phyloP scores from a whole-genome alignment of 228 moss, liverwort and hornwort genomes.

The Sphagnum magellanicum region DNA sequence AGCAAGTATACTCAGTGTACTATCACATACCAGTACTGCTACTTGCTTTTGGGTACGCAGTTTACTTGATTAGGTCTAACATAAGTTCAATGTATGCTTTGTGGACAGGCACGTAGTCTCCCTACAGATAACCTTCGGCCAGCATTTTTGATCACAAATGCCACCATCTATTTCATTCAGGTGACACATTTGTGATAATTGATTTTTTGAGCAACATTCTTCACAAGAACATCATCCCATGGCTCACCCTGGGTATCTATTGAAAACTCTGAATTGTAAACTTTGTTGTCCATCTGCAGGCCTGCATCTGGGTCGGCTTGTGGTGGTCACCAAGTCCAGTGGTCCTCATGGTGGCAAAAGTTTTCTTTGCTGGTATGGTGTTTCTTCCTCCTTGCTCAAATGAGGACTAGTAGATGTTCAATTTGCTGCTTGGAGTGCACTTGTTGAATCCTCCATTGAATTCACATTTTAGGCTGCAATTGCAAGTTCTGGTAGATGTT shows the following conservation, averaged over 20 bases:
- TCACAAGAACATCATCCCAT: not conserved
- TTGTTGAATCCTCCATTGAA: no score
- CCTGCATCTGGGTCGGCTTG: slow-evolving; percentile 71
- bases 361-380: slow-evolving; percentile 83
- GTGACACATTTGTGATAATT: slow-evolving; percentile 12
- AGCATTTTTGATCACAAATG: slow-evolving; percentile 78
- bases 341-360: slow-evolving; percentile 63
- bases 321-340: slow-evolving; percentile 60
- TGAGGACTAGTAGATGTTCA: no score
- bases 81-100: not conserved
- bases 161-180: slow-evolving; percentile 69
- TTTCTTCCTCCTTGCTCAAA: no score
- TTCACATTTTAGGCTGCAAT: no score
- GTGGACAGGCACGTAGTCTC: slow-evolving; percentile 80
- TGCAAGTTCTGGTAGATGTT: no score
- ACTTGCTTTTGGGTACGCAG: no score
- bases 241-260: no score
- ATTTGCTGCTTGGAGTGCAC: no score
- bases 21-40: not conserved
- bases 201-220: not conserved
- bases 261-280: no score
- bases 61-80: not conserved
- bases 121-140: slow-evolving; percentile 85
- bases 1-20: not conserved
- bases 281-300: slow-evolving; percentile 27